A percentile compares a stretch with the other conserved stretches of the same genome.
These are phyloP conservation scores for Clavariopsis aquatica DNA, from an alignment of 495 filamentous ascomycete genomes.

Conservation along the genomic window DNA sequence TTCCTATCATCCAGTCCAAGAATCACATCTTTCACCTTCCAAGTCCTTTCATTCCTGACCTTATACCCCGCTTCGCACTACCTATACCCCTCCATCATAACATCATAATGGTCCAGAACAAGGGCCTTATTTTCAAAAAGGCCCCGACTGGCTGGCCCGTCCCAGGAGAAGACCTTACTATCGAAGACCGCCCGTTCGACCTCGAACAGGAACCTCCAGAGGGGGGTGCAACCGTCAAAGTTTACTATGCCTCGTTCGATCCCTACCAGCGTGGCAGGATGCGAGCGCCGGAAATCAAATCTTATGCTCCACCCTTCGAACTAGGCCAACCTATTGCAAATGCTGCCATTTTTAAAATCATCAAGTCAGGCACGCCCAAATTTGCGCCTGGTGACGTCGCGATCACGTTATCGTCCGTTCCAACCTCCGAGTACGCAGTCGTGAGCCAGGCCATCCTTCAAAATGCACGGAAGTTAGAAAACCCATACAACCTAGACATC, in stretches of 20 bases:
- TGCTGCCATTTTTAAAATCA: slow-evolving; percentile 40
- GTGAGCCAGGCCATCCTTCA: slow-evolving; percentile 29
- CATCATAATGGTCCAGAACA: slow-evolving; percentile 61
- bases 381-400: slow-evolving; percentile 45
- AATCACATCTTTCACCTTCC: background rate
- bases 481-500: slow-evolving; percentile 63
- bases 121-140: slow-evolving; percentile 75
- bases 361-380: slow-evolving; percentile 43
- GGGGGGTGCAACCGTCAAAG: slow-evolving; percentile 70
- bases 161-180: slow-evolving; percentile 68
- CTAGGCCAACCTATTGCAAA: slow-evolving; percentile 49
- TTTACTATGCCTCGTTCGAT: slow-evolving; percentile 80
- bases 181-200: slow-evolving; percentile 70
- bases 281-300: slow-evolving; percentile 44
- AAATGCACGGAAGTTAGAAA: slow-evolving; percentile 49
- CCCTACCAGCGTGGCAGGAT: slow-evolving; percentile 80
- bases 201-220: slow-evolving; percentile 61
- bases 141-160: slow-evolving; percentile 69
- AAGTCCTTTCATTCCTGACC: background rate
- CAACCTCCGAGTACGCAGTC: slow-evolving; percentile 45
- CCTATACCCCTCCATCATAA: background rate
- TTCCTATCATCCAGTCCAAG: background rate
- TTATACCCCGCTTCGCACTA: background rate
- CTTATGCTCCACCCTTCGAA: slow-evolving; percentile 45
- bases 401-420: background rate